Conservation (phyloP, 257 asterid genomes). For the Scutellaria barbata region DNA sequence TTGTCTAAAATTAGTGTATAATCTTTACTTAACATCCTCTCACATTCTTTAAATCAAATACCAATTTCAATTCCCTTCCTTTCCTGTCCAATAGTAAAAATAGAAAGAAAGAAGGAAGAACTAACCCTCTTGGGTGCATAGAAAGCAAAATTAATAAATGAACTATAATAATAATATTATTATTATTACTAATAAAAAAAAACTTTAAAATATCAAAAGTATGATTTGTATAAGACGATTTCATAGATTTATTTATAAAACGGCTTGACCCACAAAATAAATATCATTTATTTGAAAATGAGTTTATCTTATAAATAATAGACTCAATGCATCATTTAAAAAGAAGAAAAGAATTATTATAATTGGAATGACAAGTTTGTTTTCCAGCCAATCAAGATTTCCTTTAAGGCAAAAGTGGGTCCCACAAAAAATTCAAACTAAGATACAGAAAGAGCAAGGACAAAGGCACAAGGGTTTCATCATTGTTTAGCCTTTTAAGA, state of each 20-base stretch:
- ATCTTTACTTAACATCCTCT: too few species aligned
- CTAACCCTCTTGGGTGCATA: constrained; percentile 34
- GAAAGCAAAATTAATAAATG: constrained; percentile 28
- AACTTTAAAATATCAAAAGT: too few species aligned
- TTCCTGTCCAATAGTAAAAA: not conserved
- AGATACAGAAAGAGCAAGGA: constrained; percentile 37
- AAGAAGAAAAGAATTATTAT: too few species aligned
- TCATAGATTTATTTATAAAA: too few species aligned
- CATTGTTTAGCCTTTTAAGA: constrained; percentile 53
- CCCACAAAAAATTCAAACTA: constrained; percentile 36
- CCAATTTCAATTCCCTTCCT: not conserved
- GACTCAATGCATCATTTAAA: too few species aligned
- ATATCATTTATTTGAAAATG: too few species aligned
- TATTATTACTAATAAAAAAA: too few species aligned
- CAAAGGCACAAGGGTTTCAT: constrained; percentile 44
- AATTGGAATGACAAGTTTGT: constrained; percentile 36
- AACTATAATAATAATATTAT: too few species aligned
- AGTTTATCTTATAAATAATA: constrained; percentile 27
- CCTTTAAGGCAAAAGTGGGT: constrained; percentile 40
- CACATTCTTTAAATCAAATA: too few species aligned
- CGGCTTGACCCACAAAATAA: too few species aligned
- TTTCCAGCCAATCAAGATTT: constrained; percentile 37
- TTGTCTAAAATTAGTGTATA: too few species aligned
- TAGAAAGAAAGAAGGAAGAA: not conserved
- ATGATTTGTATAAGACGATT: too few species aligned